Percentiles rank a stretch among this genome's conserved stretches.
These are phyloP conservation scores for Primulina eburnea DNA, from an alignment of 257 asterid species.

Conservation along the genomic window DNA sequence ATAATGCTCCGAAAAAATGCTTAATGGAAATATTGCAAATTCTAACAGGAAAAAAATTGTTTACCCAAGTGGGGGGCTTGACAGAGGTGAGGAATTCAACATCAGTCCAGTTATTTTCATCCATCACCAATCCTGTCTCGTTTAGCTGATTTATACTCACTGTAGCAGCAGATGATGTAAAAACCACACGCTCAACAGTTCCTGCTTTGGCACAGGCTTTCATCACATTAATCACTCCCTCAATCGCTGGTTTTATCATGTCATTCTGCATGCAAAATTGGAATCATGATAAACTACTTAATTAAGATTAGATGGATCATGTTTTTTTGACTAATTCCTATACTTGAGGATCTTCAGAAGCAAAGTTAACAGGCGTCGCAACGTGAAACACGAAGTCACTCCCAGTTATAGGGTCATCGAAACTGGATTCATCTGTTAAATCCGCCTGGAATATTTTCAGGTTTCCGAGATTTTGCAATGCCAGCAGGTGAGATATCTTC, in stretches of 20 bases:
- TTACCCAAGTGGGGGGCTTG: too few relatives aligned
- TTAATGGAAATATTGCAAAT: too few relatives aligned
- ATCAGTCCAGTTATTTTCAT: conserved; percentile 31
- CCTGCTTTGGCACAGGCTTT: conserved; percentile 25
- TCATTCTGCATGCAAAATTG: conserved; percentile 18
- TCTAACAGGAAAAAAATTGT: too few relatives aligned
- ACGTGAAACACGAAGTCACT: conserved; percentile 27
- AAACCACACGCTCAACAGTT: conserved; percentile 23
- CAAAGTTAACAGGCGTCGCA: conserved; percentile 31
- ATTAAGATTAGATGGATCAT: neutral
- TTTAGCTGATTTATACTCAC: conserved; percentile 22
- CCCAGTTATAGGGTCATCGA: too few relatives aligned
- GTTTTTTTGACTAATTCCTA: neutral
- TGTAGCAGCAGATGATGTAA: conserved; percentile 34
- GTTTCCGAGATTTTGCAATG: too few relatives aligned
- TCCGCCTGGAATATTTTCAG: too few relatives aligned
- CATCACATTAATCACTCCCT: conserved; percentile 26
- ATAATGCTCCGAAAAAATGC: too few relatives aligned
- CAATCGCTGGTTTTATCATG: conserved; percentile 31
- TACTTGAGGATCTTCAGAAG: conserved; percentile 32
- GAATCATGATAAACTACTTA: neutral
- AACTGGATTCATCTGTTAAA: too few relatives aligned
- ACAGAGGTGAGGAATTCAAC: conserved; percentile 20
- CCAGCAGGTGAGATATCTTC: too few relatives aligned
- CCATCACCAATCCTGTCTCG: conserved; percentile 23